Evolutionary conservation across 116 monocot genomes (phyloP), one percentile per base, ranked within the genome.

Genomic region (Posidonia oceanica): DNA sequence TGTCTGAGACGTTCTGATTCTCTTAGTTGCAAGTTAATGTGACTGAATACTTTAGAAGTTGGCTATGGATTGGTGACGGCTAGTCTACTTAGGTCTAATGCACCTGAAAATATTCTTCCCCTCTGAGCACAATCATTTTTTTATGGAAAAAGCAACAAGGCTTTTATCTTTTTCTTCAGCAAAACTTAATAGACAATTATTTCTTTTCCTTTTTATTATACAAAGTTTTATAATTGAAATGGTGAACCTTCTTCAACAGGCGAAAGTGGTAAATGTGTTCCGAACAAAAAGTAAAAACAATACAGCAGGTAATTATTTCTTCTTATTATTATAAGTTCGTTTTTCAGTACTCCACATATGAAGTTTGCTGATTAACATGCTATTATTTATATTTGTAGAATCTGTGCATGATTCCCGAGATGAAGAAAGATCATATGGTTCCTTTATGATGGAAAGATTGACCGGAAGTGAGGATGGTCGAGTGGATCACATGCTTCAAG

Each of bases 401-500:
- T 8, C 55, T 54, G 60, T 48, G 1, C 63, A 85, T 59, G 73
- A 70, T 51, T 42, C 36, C 38, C 59, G 74, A 70, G 63, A 55
- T 16, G 78, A 68, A 42, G 83, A 87, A 72, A 78, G 66, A 72
- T 81, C 81, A 39, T 91, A 91, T 78, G 91, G 91, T 61, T 85
- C 79, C 37, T 39, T 78, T 52, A 91, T 91, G 87, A 85, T 91
- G 63, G 81, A 91, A 74, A 87, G 81, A 69, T 54, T 91, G 64
- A 75, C 87, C 21, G 81, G 85, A 20, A 77, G 75, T 75, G 66
- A 79, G 73, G 60, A 79, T 85, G 91, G 91, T 16, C 76, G 85
- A 63, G 72, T 91, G 54, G 91, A 91, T 81, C 79, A 91, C 71
- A 79, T 87, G 68, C 87, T 91, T 11, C 91, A 91, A 75, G 91